Percentiles rank a stretch among this genome's conserved stretches.
These are phyloP conservation scores for Sechiopsis laciniata DNA, from an alignment of 306 rosid genomes.

Conservation along the genomic window DNA sequence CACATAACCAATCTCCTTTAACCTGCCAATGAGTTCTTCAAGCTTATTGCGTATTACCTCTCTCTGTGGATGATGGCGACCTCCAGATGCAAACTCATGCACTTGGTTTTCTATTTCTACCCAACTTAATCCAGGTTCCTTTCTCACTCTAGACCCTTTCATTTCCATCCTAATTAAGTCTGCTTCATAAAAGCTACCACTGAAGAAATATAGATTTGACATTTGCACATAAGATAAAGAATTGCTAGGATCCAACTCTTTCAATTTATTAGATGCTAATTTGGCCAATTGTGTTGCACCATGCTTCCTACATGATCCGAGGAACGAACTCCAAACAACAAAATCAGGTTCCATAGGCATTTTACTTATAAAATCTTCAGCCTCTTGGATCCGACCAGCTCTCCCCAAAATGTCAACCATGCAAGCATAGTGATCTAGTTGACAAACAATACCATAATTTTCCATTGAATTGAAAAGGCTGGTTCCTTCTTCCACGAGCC, in stretches of 20 bases:
- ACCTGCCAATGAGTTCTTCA: conserved; percentile 49
- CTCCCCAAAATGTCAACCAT: conserved; percentile 89
- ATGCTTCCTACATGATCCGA: conserved; percentile 84
- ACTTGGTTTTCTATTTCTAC: conserved; percentile 59
- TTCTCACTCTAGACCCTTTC: conserved; percentile 61
- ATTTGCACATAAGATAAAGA: conserved; percentile 75
- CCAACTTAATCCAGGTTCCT: conserved; percentile 91
- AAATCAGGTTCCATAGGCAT: conserved; percentile 87
- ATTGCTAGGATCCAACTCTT: conserved; percentile 51
- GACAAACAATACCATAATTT: conserved; percentile 45
- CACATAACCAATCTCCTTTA: conserved; percentile 73
- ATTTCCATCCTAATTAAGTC: conserved; percentile 58
- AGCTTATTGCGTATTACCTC: conserved; percentile 40
- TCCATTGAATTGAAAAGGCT: conserved; percentile 45
- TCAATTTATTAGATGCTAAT: conserved; percentile 61
- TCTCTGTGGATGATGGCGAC: conserved; percentile 49
- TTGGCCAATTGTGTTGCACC: conserved; percentile 59
- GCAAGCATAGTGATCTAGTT: conserved; percentile 77
- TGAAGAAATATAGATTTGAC: conserved; percentile 63
- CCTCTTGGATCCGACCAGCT: conserved; percentile 60
- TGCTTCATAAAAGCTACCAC: conserved; percentile 61
- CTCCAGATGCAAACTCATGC: conserved; percentile 81
- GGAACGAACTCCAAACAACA: conserved; percentile 84
- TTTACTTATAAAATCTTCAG: conserved; percentile 47
- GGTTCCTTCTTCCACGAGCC: conserved; percentile 62